Evolutionary conservation across 352 stramenopile genomes (phyloP), one percentile per base, ranked within the genome.

Genomic region (Phytophthora podocarpi): DNA sequence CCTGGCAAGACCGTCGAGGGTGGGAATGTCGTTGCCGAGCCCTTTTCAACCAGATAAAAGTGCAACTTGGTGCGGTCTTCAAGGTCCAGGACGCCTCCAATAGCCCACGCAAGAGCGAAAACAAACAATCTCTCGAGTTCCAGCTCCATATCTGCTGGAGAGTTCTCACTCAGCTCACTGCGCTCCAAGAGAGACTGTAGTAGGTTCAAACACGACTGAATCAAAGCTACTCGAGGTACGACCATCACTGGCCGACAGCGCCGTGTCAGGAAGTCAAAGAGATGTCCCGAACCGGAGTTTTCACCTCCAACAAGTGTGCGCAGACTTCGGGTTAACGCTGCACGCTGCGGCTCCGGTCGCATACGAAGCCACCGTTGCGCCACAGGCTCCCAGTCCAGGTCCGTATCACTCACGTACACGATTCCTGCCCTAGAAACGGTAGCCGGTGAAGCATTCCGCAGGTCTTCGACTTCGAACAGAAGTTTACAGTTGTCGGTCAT

Each of bases 381-480:
- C 3, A 93, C 70, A 0, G 85, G 82, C 16, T 87, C 72, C 85
- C 83, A 94, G 32, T 90, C 82, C 0, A 96, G 67, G 55, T 90
- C 84, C 1, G 79, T 82, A 24, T 89, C 81, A 58, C 82, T 88
- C 20, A 98, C 89, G 69, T 97, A 98, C 15, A 98, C 93, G 45
- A 98, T 93, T 28, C 92, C 91, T 21, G 91, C 90, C 5, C 91
- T 73, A 18, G 86, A 97, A 7, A 98, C 93, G 1, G 93, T 98
- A 0, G 93, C 93, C 15, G 93, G 93, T 12, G 89, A 97, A 6
- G 93, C 93, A 34, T 97, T 96, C 7, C 85, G 85, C 13, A 98
- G 67, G 51, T 98, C 93, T 55, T 97, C 93, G 2, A 98, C 90
- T 60, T 98, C 93, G 62, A 98, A 97, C 12, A 98, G 74, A 57